phyloP scores from a whole-genome alignment of 2,329 filamentous ascomycete genomes.

The Trichophyton schoenleinii region DNA sequence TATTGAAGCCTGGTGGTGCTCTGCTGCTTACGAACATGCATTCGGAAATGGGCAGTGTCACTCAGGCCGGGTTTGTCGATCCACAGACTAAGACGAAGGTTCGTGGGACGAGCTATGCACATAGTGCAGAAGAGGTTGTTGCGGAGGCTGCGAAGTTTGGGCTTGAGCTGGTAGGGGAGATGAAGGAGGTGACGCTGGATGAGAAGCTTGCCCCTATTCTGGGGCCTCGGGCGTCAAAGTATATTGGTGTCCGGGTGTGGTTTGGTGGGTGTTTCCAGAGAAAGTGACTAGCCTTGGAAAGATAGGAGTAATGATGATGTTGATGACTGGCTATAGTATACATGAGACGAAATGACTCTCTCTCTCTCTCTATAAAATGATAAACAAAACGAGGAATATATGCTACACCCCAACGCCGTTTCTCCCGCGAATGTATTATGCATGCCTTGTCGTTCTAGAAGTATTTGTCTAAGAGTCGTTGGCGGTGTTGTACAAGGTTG shows the following conservation, averaged over 20 bases:
- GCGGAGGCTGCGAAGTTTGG: conserved; percentile 35
- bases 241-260: conserved; percentile 47
- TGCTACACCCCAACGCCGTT: neutral
- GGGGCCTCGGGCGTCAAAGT: conserved; percentile 51
- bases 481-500: conserved; percentile 53
- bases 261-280: conserved; percentile 39
- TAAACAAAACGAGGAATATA: neutral
- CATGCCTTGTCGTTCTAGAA: conserved; percentile 27
- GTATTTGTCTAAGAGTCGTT: conserved; percentile 43
- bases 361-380: neutral
- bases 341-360: neutral
- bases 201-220: conserved; percentile 46
- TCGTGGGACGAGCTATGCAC: conserved; percentile 45
- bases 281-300: neutral
- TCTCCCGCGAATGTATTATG: neutral
- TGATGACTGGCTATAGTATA: neutral
- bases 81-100: conserved; percentile 43
- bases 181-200: conserved; percentile 36
- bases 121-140: conserved; percentile 43
- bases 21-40: conserved; percentile 59
- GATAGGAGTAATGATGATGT: neutral
- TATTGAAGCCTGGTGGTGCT: conserved; percentile 37
- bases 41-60: conserved; percentile 46
- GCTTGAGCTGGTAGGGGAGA: conserved; percentile 33
- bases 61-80: conserved; percentile 52